These are phyloP conservation scores for Angomonas desouzai DNA, from an alignment of 208 protist genomes.

Conservation along the genomic window DNA sequence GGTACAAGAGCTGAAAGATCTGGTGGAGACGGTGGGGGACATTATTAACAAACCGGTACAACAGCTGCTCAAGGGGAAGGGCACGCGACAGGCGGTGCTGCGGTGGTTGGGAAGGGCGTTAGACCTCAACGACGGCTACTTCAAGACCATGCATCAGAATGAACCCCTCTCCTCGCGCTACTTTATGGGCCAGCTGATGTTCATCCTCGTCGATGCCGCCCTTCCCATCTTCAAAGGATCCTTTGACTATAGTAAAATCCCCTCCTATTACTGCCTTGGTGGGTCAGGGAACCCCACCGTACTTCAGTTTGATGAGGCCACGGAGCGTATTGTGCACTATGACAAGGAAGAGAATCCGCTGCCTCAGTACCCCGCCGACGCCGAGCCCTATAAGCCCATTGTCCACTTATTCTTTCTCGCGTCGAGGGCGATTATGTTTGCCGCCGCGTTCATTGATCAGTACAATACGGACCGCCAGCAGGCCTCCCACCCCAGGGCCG, in stretches of 20 bases:
- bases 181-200: slow-evolving; percentile 79
- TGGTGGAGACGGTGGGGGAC: slow-evolving; percentile 33
- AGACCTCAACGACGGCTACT: slow-evolving; percentile 71
- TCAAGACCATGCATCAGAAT: slow-evolving; percentile 76
- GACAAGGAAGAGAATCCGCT: slow-evolving; percentile 51
- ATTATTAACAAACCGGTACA: slow-evolving; percentile 57
- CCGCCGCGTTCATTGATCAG: slow-evolving; percentile 55
- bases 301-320: slow-evolving; percentile 44
- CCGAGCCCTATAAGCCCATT: slow-evolving; percentile 50
- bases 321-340: slow-evolving; percentile 76
- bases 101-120: slow-evolving; percentile 61
- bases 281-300: slow-evolving; percentile 24
- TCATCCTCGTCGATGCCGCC: slow-evolving; percentile 62
- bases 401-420: slow-evolving; percentile 85
- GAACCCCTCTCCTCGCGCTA: slow-evolving; percentile 67
- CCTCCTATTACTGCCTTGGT: slow-evolving; percentile 60
- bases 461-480: slow-evolving; percentile 54
- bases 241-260: slow-evolving; percentile 32
- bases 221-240: slow-evolving; percentile 52
- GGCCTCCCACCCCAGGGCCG: slow-evolving; percentile 38
- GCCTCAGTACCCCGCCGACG: slow-evolving; percentile 24
- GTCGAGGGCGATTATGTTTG: slow-evolving; percentile 48
- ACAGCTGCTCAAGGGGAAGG: slow-evolving; percentile 46
- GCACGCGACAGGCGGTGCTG: slow-evolving; percentile 61
- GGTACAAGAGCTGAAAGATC: slow-evolving; percentile 51